Conservation (phyloP, 768 basidiomycete species). For the Leccinum disarticulatum region DNA sequence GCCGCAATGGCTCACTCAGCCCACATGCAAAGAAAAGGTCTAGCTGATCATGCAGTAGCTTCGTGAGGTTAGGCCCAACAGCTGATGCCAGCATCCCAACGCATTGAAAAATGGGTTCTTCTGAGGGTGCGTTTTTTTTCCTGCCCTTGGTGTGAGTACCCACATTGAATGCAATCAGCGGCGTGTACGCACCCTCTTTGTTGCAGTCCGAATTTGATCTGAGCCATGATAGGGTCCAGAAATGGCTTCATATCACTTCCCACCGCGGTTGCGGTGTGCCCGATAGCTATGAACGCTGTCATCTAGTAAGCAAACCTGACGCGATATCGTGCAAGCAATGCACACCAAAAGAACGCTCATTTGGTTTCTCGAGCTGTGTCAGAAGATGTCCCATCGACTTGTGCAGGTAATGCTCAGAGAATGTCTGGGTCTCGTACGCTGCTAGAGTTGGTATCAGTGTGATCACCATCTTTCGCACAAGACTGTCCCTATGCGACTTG, state of each 20-base stretch:
- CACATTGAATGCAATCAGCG: background rate
- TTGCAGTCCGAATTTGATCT: conserved; percentile 88
- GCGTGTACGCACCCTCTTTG: conserved; percentile 65
- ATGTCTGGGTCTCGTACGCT: conserved; percentile 90
- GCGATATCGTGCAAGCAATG: conserved; percentile 12
- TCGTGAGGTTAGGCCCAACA: conserved; percentile 94
- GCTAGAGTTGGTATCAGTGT: conserved; percentile 94
- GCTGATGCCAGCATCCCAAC: conserved; percentile 94
- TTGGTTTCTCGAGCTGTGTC: conserved; percentile 83
- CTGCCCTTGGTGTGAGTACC: conserved; percentile 31
- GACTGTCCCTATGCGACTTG: conserved; percentile 80
- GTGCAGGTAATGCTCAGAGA: conserved; percentile 88
- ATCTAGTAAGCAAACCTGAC: conserved; percentile 1
- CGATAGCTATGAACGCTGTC: conserved; percentile 92
- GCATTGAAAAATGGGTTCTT: conserved; percentile 97
- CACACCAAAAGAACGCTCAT: conserved; percentile 83
- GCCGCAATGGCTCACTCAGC: conserved; percentile 82
- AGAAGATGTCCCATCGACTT: conserved; percentile 92
- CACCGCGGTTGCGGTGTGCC: conserved; percentile 89
- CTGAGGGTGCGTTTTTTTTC: conserved; percentile 88
- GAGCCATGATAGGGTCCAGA: conserved; percentile 84
- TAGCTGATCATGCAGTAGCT: conserved; percentile 92
- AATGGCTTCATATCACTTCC: conserved; percentile 96
- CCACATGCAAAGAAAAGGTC: conserved; percentile 97
- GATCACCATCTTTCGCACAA: conserved; percentile 93